Conservation (phyloP, 148 eudicot species). For the Amaranthus hypochondriacus region DNA sequence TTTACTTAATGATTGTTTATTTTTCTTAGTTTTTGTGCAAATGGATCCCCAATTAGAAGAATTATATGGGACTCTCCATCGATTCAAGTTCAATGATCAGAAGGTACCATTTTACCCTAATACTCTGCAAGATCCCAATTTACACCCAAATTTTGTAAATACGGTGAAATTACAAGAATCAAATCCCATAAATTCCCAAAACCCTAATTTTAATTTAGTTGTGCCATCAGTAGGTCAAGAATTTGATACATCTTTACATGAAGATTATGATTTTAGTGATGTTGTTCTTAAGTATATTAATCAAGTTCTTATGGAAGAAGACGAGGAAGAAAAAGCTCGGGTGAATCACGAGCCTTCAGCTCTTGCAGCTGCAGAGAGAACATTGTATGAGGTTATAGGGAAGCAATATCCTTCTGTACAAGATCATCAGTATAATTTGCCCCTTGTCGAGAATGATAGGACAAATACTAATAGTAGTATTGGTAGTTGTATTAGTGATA, state of each 20-base stretch:
- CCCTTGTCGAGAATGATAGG: constrained; percentile 8
- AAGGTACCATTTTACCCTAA: constrained; percentile 23
- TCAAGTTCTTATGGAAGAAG: constrained; percentile 73
- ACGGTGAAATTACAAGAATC: constrained; percentile 6
- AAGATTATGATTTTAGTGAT: constrained; percentile 61
- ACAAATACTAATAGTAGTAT: constrained; percentile 13
- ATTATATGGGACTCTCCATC: constrained; percentile 41
- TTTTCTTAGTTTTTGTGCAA: constrained; percentile 18
- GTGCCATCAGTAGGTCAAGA: constrained; percentile 17
- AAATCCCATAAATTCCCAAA: constrained; percentile 21
- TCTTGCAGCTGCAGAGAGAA: constrained; percentile 62
- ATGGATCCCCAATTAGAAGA: constrained; percentile 46
- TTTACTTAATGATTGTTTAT: constrained; percentile 14
- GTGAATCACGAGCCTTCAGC: constrained; percentile 52
- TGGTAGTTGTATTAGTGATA: constrained; percentile 6
- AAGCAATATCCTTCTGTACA: constrained; percentile 36
- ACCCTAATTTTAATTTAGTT: constrained; percentile 12
- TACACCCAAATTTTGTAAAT: constrained; percentile 12
- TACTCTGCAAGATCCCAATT: constrained; percentile 19
- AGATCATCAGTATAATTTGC: constrained; percentile 8
- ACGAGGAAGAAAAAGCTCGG: constrained; percentile 49
- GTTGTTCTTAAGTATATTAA: constrained; percentile 58
- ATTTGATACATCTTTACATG: constrained; percentile 28
- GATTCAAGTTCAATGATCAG: constrained; percentile 41
- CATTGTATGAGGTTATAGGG: constrained; percentile 60